phyloP scores from a whole-genome alignment of 2,329 filamentous ascomycete genomes.

The Neurospora sp. region DNA sequence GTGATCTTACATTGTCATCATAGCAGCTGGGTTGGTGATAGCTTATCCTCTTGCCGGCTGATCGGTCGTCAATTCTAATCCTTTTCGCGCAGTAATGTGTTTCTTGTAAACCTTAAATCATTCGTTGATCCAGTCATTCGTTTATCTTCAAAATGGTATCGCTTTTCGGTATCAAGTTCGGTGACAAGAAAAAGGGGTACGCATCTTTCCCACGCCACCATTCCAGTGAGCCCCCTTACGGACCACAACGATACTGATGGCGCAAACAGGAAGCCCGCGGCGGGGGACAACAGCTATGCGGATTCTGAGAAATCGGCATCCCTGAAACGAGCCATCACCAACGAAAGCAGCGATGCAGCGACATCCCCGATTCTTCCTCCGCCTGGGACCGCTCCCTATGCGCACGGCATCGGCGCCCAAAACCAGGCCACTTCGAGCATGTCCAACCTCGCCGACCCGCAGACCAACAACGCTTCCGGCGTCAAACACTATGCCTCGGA shows the following conservation, averaged over 20 bases:
- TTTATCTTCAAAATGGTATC: slow-evolving; percentile 39
- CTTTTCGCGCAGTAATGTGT: slow-evolving; percentile 10
- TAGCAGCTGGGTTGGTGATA: not conserved
- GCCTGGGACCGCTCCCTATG: slow-evolving; percentile 12
- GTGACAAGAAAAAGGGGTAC: slow-evolving; percentile 47
- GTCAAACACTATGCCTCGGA: slow-evolving; percentile 30
- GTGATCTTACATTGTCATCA: not conserved
- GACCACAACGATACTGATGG: slow-evolving; percentile 10
- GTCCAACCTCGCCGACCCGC: slow-evolving; percentile 29
- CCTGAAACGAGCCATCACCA: slow-evolving; percentile 25
- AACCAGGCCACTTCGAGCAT: slow-evolving; percentile 33
- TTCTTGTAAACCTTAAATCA: slow-evolving; percentile 6
- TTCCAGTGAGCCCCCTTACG: slow-evolving; percentile 1
- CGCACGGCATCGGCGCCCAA: slow-evolving; percentile 17
- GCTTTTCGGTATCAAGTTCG: slow-evolving; percentile 48
- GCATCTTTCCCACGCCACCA: not conserved
- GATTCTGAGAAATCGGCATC: slow-evolving; percentile 25
- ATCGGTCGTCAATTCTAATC: not conserved
- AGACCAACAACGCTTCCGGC: slow-evolving; percentile 14
- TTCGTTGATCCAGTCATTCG: slow-evolving; percentile 1
- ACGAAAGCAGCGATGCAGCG: slow-evolving; percentile 24
- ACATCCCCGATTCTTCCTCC: slow-evolving; percentile 32
- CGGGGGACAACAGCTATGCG: slow-evolving; percentile 26
- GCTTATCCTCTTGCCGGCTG: not conserved
- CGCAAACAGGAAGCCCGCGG: slow-evolving; percentile 21